Base-by-base conservation (phyloP, 176 grass and related monocot genomes). In the Pontederia paniculata region DNA sequence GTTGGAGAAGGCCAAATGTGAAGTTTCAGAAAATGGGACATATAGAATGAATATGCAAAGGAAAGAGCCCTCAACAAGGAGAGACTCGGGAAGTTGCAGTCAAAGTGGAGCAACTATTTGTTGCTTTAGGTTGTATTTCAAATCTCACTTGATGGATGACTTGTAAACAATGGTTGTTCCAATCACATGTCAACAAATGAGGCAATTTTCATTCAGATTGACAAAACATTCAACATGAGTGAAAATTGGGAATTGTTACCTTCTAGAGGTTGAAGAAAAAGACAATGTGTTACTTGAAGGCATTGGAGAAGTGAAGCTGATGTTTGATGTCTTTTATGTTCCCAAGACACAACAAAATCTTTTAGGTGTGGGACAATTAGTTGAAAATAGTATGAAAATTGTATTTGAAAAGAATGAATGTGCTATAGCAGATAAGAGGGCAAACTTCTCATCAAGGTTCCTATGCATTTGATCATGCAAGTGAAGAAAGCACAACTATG, bases 151-250 rank as follows among this genome's bases (percentile, higher is more conserved):
- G 15, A 21, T 53, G n/a, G 15, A 53, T 53, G 50, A 3, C 50
- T 53, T 53, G 0, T 53, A n/a, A 15, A 53, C 3, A 53, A n/a
- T 53, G 50, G 15, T 18, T 53, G 0, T 19, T 21, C 15, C n/a
- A 53, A 53, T 53, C 50, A 53, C 50, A 53, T 53, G 15, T 17
- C 50, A 53, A 19, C 15, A 17, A 53, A 53, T 53, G 50, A 53
- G n/a, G 9, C 16, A 19, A 17, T 53, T n/a, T 53, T 53, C 9
- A 53, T 9, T 9, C 3, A 17, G 50, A 17, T 53, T n/a, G 11
- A 53, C 50, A 53, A 19, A 19, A 19, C 50, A 53, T 9, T 53
- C 2, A 19, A 53, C 12, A 6, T n/a, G 0, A 53, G 50, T 17
- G 50, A 53, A 15, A 53, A 19, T 53, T 53, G 8, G 15, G 15